A percentile compares a stretch with the other conserved stretches of the same genome.
Evolutionary conservation across 768 basidiomycete species (phyloP).

Genomic region (Suillus subluteus): DNA sequence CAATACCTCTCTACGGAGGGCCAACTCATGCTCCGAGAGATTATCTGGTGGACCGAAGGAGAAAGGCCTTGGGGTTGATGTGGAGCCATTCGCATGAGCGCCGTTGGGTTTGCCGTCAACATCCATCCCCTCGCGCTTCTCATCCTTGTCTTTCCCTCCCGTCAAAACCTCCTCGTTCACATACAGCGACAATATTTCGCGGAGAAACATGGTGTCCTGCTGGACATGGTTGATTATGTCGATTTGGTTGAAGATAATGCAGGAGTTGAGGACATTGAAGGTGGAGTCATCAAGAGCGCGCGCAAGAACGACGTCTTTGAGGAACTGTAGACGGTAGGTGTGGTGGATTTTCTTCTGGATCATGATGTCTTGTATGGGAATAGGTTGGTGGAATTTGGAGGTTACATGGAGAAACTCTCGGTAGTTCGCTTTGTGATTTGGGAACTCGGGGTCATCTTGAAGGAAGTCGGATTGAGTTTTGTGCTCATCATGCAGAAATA

Average conservation of each 20-base stretch:
- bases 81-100: constrained; percentile 36
- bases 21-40: constrained; percentile 56
- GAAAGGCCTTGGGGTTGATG: constrained; percentile 36
- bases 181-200: constrained; percentile 77
- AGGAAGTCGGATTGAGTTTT: constrained; percentile 21
- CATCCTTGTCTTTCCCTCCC: constrained; percentile 37
- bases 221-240: constrained; percentile 95
- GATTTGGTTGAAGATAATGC: constrained; percentile 98
- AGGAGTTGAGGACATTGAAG: constrained; percentile 95
- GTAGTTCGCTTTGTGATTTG: constrained; percentile 94
- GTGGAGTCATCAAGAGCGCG: constrained; percentile 95
- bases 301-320: constrained; percentile 97
- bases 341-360: constrained; percentile 93
- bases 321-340: constrained; percentile 94
- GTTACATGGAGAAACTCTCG: constrained; percentile 88
- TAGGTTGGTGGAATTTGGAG: constrained; percentile 87
- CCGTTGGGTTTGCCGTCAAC: constrained; percentile 45
- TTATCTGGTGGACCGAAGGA: constrained; percentile 62
- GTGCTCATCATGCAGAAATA: constrained; percentile 13
- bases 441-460: constrained; percentile 96
- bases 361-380: constrained; percentile 72
- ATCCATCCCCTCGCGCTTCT: constrained; percentile 36
- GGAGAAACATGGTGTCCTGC: constrained; percentile 72
- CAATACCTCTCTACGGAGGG: constrained; percentile 75
- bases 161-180: constrained; percentile 69